A percentile compares a stretch with the other conserved stretches of the same genome.
Evolutionary conservation across 306 rosid species (phyloP).

Genomic region (Sphenostylis stenocarpa): DNA sequence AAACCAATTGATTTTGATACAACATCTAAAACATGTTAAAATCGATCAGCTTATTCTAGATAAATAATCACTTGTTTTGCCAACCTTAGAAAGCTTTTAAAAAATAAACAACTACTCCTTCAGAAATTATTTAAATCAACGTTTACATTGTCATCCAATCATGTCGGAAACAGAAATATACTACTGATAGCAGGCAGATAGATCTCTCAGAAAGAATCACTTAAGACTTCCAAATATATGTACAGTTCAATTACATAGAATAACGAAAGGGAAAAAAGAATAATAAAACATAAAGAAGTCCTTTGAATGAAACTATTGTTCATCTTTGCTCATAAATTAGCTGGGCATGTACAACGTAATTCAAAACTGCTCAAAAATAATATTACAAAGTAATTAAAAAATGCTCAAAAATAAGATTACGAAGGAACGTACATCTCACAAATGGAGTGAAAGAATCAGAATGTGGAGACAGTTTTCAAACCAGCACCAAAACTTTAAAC

Average conservation of each 20-base stretch:
- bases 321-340: slow-evolving; percentile 33
- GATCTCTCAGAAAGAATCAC: neutral
- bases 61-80: too few relatives aligned
- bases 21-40: too few relatives aligned
- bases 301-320: slow-evolving; percentile 26
- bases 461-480: neutral
- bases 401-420: slow-evolving; percentile 2
- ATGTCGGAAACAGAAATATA: neutral
- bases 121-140: neutral
- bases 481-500: slow-evolving; percentile 18
- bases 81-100: neutral
- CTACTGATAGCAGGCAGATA: neutral
- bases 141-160: neutral
- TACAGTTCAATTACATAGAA: slow-evolving; percentile 8
- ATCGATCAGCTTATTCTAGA: too few relatives aligned
- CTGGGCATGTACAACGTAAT: slow-evolving; percentile 42
- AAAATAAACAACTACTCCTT: neutral
- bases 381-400: slow-evolving; percentile 9
- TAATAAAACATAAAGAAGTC: neutral
- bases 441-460: slow-evolving; percentile 22
- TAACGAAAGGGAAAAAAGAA: neutral
- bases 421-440: slow-evolving; percentile 13
- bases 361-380: too few relatives aligned
- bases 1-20: too few relatives aligned
- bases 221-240: neutral